Conservation (phyloP, 108 stramenopile genomes). For the Fistulifera solaris region DNA sequence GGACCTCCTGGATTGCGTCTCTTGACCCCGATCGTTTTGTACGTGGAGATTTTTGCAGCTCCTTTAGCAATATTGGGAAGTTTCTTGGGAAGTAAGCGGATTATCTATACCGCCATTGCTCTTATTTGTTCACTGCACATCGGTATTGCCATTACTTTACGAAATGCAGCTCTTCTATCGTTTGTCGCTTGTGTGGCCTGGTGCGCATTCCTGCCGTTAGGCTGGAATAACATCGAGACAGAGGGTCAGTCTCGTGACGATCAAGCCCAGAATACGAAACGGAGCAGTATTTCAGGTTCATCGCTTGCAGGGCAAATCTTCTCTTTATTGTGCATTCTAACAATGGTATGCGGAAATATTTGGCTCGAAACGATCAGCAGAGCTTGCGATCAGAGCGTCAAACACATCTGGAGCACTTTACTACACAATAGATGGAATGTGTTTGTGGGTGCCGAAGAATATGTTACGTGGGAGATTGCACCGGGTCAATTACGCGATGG, state of each 20-base stretch:
- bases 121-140: conserved; percentile 61
- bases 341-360: conserved; percentile 48
- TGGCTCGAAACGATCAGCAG: conserved; percentile 68
- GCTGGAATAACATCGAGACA: conserved; percentile 5
- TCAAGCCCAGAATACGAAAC: background rate
- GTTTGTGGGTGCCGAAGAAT: conserved; percentile 79
- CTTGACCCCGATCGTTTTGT: conserved; percentile 76
- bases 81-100: conserved; percentile 30
- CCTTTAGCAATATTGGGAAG: conserved; percentile 50
- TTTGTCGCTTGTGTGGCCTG: conserved; percentile 65
- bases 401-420: conserved; percentile 63
- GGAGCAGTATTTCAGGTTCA: too few relatives aligned
- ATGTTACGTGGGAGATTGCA: conserved; percentile 87
- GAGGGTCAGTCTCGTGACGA: conserved; percentile 14
- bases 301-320: background rate
- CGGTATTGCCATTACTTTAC: conserved; percentile 66
- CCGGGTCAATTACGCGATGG: conserved; percentile 69
- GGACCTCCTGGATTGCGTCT: conserved; percentile 60
- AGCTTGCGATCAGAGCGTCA: conserved; percentile 51
- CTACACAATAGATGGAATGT: conserved; percentile 85
- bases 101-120: conserved; percentile 27
- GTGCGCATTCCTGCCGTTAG: conserved; percentile 49
- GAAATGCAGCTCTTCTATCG: conserved; percentile 69
- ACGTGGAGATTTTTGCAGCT: conserved; percentile 52
- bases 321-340: conserved; percentile 22